These are phyloP conservation scores for Candida boleticola DNA, from an alignment of 805 yeast species.

Conservation along the genomic window DNA sequence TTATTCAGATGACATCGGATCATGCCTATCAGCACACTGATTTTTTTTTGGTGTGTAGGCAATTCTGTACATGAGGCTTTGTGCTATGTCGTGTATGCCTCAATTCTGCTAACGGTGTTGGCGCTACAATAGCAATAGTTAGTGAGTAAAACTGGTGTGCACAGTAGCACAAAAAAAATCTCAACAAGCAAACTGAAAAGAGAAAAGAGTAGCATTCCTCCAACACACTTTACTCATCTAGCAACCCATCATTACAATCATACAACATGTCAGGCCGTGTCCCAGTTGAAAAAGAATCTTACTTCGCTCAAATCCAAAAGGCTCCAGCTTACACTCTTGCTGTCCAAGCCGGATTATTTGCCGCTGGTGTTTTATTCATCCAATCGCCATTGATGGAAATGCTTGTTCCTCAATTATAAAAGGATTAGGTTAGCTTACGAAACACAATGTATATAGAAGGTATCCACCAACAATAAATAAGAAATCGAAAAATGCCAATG, in stretches of 20 bases:
- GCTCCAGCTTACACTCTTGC: slow-evolving; percentile 66
- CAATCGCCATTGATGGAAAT: slow-evolving; percentile 80
- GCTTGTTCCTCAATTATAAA: slow-evolving; percentile 69
- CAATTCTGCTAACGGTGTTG: too few relatives aligned
- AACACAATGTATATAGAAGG: background rate
- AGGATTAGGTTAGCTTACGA: background rate
- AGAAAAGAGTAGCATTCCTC: background rate
- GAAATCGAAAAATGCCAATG: background rate
- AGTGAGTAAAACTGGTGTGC: too few relatives aligned
- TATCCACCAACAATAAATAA: background rate
- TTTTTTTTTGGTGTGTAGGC: too few relatives aligned
- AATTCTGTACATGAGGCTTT: too few relatives aligned
- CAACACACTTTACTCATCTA: background rate
- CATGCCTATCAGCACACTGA: too few relatives aligned
- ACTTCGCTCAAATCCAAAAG: slow-evolving; percentile 52
- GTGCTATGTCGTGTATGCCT: slow-evolving; percentile 1
- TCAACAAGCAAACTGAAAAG: background rate
- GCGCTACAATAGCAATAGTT: too few relatives aligned
- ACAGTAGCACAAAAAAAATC: too few relatives aligned
- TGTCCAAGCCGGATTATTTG: slow-evolving; percentile 62
- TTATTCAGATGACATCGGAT: too few relatives aligned
- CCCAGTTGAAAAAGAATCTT: slow-evolving; percentile 24
- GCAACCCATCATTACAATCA: background rate
- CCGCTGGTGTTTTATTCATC: slow-evolving; percentile 70
- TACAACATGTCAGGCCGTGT: slow-evolving; percentile 22